Evolutionary conservation across 768 basidiomycete species (phyloP).

Genomic region (Tylopilus felleus): DNA sequence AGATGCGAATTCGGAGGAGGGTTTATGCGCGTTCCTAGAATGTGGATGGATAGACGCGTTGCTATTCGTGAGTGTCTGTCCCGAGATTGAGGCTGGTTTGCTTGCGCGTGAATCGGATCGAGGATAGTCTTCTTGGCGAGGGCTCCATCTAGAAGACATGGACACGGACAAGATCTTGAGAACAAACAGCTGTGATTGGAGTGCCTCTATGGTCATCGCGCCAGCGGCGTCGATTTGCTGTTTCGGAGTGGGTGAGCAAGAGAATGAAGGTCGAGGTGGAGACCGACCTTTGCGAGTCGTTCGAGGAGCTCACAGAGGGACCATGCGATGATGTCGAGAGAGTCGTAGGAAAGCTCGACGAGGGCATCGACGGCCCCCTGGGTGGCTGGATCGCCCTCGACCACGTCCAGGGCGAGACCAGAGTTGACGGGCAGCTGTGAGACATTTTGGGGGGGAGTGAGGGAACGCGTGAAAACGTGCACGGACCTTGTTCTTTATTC

Average conservation of each 20-base stretch:
- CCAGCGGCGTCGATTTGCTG: constrained; percentile 56
- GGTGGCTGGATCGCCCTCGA: constrained; percentile 75
- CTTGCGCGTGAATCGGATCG: constrained; percentile 43
- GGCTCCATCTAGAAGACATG: constrained; percentile 73
- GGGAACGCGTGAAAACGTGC: not conserved
- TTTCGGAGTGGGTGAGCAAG: constrained; percentile 15
- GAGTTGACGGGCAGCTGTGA: constrained; percentile 81
- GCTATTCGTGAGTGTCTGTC: constrained; percentile 22
- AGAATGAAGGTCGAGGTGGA: not conserved
- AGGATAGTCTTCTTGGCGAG: constrained; percentile 38
- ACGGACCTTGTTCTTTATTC: constrained; percentile 76
- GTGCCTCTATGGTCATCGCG: constrained; percentile 58
- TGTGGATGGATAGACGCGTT: constrained; percentile 39
- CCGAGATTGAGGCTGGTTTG: constrained; percentile 33
- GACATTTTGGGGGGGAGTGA: not conserved
- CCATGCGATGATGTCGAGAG: constrained; percentile 77
- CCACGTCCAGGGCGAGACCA: constrained; percentile 63
- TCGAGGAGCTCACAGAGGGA: constrained; percentile 76
- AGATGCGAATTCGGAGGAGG: constrained; percentile 40
- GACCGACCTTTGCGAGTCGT: constrained; percentile 66
- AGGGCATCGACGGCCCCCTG: constrained; percentile 76
- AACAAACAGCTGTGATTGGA: constrained; percentile 85
- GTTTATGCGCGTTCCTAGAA: constrained; percentile 32
- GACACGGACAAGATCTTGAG: constrained; percentile 77
- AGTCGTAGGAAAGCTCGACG: constrained; percentile 73